A percentile compares a stretch with the other conserved stretches of the same genome.
phyloP scores from a whole-genome alignment of 2,329 filamentous ascomycete species.

The Fonsecaea nubica region DNA sequence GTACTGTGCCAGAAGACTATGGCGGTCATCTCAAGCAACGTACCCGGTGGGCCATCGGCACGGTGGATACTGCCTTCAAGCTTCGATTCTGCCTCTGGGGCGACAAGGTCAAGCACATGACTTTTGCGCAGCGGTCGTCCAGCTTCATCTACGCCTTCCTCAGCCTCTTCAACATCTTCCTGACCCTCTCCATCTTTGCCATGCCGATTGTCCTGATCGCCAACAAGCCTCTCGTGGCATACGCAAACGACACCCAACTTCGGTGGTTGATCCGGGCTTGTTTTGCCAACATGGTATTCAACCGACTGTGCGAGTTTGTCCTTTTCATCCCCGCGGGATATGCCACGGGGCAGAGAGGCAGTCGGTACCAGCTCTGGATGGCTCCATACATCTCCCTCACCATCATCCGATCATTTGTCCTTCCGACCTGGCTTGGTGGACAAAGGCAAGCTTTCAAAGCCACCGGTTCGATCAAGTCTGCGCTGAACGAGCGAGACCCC shows the following conservation, averaged over 20 bases:
- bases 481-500: constrained; percentile 64
- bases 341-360: constrained; percentile 64
- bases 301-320: constrained; percentile 64
- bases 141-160: constrained; percentile 65
- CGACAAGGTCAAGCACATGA: constrained; percentile 60
- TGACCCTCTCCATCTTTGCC: constrained; percentile 62
- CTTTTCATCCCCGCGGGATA: constrained; percentile 67
- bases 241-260: constrained; percentile 60
- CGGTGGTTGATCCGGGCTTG: constrained; percentile 64
- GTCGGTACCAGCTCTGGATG: constrained; percentile 67
- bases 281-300: constrained; percentile 59
- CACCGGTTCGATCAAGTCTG: constrained; percentile 63
- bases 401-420: constrained; percentile 63
- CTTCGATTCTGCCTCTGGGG: constrained; percentile 67
- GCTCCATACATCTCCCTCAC: constrained; percentile 66
- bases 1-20: constrained; percentile 47
- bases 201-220: constrained; percentile 65
- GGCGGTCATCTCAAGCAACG: constrained; percentile 49
- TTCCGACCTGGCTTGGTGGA: constrained; percentile 67
- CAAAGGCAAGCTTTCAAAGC: constrained; percentile 66
- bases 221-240: constrained; percentile 65
- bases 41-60: constrained; percentile 52
- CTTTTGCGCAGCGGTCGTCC: constrained; percentile 63
- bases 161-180: constrained; percentile 63
- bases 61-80: constrained; percentile 66